Conservation (phyloP, 208 protist genomes). For the Wallacemonas sp. region DNA sequence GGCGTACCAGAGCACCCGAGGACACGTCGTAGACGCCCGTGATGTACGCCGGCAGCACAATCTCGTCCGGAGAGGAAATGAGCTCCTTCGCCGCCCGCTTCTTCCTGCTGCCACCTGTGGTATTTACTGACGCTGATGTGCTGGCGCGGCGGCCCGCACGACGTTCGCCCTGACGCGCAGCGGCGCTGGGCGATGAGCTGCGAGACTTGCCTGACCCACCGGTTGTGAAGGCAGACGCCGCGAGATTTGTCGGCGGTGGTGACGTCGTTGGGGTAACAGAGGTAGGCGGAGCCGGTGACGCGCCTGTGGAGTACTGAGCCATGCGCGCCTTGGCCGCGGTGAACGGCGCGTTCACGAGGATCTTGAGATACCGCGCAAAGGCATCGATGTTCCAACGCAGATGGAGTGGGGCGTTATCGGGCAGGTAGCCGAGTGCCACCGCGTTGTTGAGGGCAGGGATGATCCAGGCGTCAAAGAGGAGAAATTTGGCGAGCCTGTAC, state of each 20-base stretch:
- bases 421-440: conserved; percentile 57
- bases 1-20: conserved; percentile 61
- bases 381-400: conserved; percentile 88
- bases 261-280: too few relatives aligned
- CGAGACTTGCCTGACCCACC: too few relatives aligned
- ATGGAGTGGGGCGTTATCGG: conserved; percentile 62
- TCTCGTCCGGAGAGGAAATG: conserved; percentile 19
- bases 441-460: conserved; percentile 80
- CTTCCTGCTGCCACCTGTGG: not conserved
- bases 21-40: conserved; percentile 85
- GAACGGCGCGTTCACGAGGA: conserved; percentile 79
- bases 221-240: too few relatives aligned
- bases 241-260: too few relatives aligned
- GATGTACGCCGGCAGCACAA: conserved; percentile 69
- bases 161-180: too few relatives aligned
- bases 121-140: not conserved
- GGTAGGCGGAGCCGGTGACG: too few relatives aligned
- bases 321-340: conserved; percentile 8
- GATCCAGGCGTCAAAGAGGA: conserved; percentile 90
- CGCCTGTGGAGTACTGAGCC: not conserved
- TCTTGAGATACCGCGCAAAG: conserved; percentile 87
- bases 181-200: too few relatives aligned
- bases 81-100: conserved; percentile 1
- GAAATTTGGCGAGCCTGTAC: conserved; percentile 75
- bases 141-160: too few relatives aligned